A percentile compares a stretch with the other conserved stretches of the same genome.
These are phyloP conservation scores for Linderina pennispora DNA, from an alignment of 192 early-diverging fungal species.

Conservation along the genomic window DNA sequence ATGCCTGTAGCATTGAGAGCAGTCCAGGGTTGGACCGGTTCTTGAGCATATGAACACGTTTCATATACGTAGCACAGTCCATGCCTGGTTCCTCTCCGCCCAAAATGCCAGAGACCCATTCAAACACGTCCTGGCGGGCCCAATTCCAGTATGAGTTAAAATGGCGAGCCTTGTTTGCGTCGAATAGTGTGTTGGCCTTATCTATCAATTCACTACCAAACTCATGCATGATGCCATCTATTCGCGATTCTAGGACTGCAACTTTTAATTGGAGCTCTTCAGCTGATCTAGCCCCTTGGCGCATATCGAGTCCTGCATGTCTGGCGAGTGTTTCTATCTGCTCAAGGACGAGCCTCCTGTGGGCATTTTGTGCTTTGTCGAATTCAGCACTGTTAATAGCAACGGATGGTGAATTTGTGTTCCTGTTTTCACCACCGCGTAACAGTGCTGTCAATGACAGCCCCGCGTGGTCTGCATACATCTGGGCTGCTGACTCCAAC, in stretches of 20 bases:
- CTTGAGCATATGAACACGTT: slow-evolving; percentile 50
- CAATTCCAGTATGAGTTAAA: slow-evolving; percentile 99
- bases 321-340: slow-evolving; percentile 83
- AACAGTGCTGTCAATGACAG: too few relatives aligned
- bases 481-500: slow-evolving; percentile 64
- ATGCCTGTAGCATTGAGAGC: slow-evolving; percentile 74
- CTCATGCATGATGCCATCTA: slow-evolving; percentile 75
- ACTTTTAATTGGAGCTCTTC: slow-evolving; percentile 54
- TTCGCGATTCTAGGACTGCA: slow-evolving; percentile 57
- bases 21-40: slow-evolving; percentile 72
- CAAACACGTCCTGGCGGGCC: slow-evolving; percentile 51
- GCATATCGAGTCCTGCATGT: slow-evolving; percentile 75
- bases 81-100: slow-evolving; percentile 67
- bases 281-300: slow-evolving; percentile 56
- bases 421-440: too few relatives aligned
- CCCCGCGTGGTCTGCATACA: slow-evolving; percentile 70
- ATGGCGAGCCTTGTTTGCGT: slow-evolving; percentile 69
- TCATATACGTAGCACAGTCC: slow-evolving; percentile 50
- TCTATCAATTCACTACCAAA: slow-evolving; percentile 71
- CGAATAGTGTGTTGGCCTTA: slow-evolving; percentile 76
- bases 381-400: slow-evolving; percentile 88
- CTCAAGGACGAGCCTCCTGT: slow-evolving; percentile 63
- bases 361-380: slow-evolving; percentile 65
- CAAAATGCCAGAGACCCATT: slow-evolving; percentile 67
- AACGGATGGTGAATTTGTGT: not conserved